These are phyloP conservation scores for Ambrosia hybrid DNA, from an alignment of 140 eudicot species.

Conservation along the genomic window DNA sequence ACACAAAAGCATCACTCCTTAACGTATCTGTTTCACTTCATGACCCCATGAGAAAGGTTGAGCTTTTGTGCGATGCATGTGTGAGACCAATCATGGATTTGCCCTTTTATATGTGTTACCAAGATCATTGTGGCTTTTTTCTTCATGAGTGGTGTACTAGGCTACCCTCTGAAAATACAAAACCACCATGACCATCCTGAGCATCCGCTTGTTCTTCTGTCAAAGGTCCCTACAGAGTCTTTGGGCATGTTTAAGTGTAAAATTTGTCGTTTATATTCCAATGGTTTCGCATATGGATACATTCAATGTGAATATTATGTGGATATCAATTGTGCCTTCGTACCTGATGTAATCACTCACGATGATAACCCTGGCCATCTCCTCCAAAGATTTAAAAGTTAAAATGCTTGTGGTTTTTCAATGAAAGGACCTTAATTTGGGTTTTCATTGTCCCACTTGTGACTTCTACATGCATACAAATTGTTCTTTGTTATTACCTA, in stretches of 20 bases:
- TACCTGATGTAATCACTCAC: too few species aligned
- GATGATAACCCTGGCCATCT: too few species aligned
- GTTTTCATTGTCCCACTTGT: background rate
- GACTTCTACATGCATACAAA: background rate
- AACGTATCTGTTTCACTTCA: too few species aligned
- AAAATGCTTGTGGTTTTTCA: background rate
- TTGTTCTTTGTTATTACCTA: constrained; percentile 13
- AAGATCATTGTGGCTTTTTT: background rate
- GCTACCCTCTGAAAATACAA: background rate
- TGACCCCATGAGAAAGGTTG: constrained; percentile 3
- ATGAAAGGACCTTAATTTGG: background rate
- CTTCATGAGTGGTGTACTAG: constrained; percentile 20
- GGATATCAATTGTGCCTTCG: too few species aligned
- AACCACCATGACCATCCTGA: constrained; percentile 14
- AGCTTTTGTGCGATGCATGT: too few species aligned
- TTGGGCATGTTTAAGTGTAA: background rate
- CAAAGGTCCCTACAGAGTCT: too few species aligned
- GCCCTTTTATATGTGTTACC: too few species aligned
- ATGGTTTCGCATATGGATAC: too few species aligned
- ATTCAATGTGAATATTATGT: too few species aligned
- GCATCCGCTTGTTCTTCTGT: constrained; percentile 1
- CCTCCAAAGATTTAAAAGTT: background rate
- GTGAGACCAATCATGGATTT: too few species aligned
- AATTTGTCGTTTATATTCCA: background rate
- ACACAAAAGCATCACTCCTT: background rate